Percentiles rank a stretch among this genome's conserved stretches.
Evolutionary conservation across 805 yeast genomes (phyloP).

Genomic region (Ogataea philodendri): DNA sequence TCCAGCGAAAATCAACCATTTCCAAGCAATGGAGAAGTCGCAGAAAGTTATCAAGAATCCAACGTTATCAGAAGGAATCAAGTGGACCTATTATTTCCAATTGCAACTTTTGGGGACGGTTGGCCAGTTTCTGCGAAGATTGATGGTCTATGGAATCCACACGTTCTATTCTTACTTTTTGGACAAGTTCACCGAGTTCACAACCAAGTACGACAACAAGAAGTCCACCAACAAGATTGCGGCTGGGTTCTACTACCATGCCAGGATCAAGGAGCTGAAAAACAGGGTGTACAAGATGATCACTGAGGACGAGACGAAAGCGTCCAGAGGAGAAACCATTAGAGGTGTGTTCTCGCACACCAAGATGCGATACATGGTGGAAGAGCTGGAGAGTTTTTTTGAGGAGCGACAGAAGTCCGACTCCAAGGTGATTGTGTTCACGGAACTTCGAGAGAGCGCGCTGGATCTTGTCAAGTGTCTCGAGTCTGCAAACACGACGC

Average conservation of each 20-base stretch:
- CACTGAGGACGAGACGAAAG: slow-evolving; percentile 26
- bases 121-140: slow-evolving; percentile 66
- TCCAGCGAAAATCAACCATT: slow-evolving; percentile 67
- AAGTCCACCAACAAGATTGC: slow-evolving; percentile 66
- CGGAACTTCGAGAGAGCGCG: slow-evolving; percentile 88
- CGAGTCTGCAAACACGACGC: slow-evolving; percentile 38
- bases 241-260: slow-evolving; percentile 57
- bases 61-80: slow-evolving; percentile 60
- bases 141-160: slow-evolving; percentile 78
- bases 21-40: slow-evolving; percentile 66
- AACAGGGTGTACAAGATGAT: slow-evolving; percentile 44
- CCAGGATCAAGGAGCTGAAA: slow-evolving; percentile 45
- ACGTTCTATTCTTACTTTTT: slow-evolving; percentile 69
- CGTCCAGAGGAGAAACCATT: slow-evolving; percentile 21
- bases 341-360: slow-evolving; percentile 59
- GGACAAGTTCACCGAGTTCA: slow-evolving; percentile 56
- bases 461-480: slow-evolving; percentile 72
- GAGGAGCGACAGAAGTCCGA: slow-evolving; percentile 38
- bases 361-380: slow-evolving; percentile 59
- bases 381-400: slow-evolving; percentile 59
- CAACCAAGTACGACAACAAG: slow-evolving; percentile 51
- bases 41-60: slow-evolving; percentile 55
- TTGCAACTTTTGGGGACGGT: slow-evolving; percentile 63
- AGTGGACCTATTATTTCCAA: slow-evolving; percentile 67
- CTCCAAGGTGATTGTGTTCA: slow-evolving; percentile 81